Conservation (phyloP, 164 flowering plant species). For the Tetrastigma voinierianum region DNA sequence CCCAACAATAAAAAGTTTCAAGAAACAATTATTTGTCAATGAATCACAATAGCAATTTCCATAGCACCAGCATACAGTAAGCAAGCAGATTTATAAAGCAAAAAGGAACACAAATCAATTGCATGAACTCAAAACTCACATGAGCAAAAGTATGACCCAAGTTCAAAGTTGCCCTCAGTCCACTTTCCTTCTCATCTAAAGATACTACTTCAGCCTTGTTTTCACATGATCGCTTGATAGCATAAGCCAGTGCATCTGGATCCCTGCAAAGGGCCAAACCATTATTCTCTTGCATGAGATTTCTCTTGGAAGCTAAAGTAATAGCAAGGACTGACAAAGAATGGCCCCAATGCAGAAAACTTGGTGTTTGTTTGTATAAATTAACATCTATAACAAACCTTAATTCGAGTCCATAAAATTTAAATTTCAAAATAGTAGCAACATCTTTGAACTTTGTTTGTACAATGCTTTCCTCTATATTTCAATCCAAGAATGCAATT, state of each 20-base stretch:
- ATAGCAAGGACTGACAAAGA: neutral
- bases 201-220: constrained; percentile 99
- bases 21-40: too few relatives aligned
- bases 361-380: neutral
- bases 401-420: too few relatives aligned
- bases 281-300: neutral
- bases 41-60: too few relatives aligned
- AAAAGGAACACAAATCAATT: neutral
- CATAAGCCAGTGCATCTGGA: constrained; percentile 78
- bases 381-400: too few relatives aligned
- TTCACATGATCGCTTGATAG: constrained; percentile 95
- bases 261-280: constrained; percentile 54
- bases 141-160: constrained; percentile 99
- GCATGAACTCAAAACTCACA: constrained; percentile 46
- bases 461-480: too few relatives aligned
- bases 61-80: too few relatives aligned
- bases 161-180: constrained; percentile 90
- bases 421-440: too few relatives aligned
- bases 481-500: too few relatives aligned
- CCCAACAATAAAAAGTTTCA: too few relatives aligned
- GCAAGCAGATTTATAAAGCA: constrained; percentile 4
- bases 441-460: too few relatives aligned
- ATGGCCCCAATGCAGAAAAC: neutral
- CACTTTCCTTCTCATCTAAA: constrained; percentile 94
- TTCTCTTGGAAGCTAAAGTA: neutral